These are phyloP conservation scores for Ascocoryne sarcoides DNA, from an alignment of 2,329 filamentous ascomycete genomes.

Conservation along the genomic window DNA sequence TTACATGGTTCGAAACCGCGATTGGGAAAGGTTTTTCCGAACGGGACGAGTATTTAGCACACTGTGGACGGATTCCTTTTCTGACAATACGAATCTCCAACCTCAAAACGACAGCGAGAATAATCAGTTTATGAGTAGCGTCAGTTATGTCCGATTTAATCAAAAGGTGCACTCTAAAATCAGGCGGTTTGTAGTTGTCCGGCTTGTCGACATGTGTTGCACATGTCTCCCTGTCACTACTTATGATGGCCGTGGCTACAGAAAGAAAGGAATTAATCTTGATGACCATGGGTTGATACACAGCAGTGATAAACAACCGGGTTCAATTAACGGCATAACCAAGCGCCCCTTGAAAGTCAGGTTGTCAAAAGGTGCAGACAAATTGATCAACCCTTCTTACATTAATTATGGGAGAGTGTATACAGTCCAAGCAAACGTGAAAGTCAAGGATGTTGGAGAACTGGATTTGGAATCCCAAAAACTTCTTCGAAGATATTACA, in stretches of 20 bases:
- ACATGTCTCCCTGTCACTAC: conserved; percentile 18
- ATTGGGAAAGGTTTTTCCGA: conserved; percentile 17
- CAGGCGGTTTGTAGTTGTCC: conserved; percentile 19
- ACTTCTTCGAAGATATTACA: conserved; percentile 8
- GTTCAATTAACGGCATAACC: conserved; percentile 5
- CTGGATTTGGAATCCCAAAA: conserved; percentile 13
- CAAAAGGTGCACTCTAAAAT: conserved; percentile 17
- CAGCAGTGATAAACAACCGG: conserved; percentile 7
- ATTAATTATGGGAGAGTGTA: conserved; percentile 19
- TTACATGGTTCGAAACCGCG: conserved; percentile 13
- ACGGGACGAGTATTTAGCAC: conserved; percentile 20
- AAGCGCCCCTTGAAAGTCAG: conserved; percentile 12
- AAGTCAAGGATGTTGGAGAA: conserved; percentile 19
- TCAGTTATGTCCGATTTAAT: conserved; percentile 7
- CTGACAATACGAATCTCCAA: conserved; percentile 4
- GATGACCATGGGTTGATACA: conserved; percentile 19
- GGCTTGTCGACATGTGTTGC: conserved; percentile 7
- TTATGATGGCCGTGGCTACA: conserved; percentile 8
- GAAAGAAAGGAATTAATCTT: conserved; percentile 17
- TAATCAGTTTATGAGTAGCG: conserved; percentile 9
- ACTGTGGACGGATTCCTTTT: conserved; percentile 14
- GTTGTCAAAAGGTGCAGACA: conserved; percentile 6
- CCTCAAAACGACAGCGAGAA: conserved; percentile 6
- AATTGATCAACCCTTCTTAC: conserved; percentile 11
- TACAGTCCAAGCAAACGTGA: conserved; percentile 18